Base-by-base conservation (phyloP, 306 rosid genomes). In the Fagus crenata region DNA sequence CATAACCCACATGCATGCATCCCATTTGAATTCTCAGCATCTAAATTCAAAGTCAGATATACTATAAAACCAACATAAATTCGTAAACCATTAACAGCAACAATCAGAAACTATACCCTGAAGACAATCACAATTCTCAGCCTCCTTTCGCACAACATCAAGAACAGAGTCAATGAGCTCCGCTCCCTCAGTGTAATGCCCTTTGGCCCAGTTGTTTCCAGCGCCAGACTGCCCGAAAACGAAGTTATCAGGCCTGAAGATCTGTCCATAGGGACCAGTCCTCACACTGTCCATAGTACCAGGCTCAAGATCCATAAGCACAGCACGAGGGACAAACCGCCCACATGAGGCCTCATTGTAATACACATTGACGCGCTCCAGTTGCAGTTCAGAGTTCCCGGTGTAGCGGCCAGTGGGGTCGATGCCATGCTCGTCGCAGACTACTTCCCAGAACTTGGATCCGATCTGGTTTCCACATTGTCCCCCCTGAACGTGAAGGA, bases 341-440 rank as follows among this genome's bases (percentile, higher is more conserved):
- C 71, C 71, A 65, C 71, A 65, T 5, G 71, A 65, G 49, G 71
- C 71, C 71, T 65, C 71, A 22, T 65, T 65, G 46, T 65, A 65
- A 43, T 65, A 65, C 13, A 65, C 71, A 39, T 65, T 65, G 12
- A 65, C 71, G 71, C 71, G 71, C 5, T 65, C 71, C 3, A 65
- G 12, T 17, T 65, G 49, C 31, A 65, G 71, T 15, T 65, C 71
- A 12, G 49, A 65, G 31, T 35, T 65, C 49, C 71, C 71, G 0
- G 49, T 65, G 71, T 65, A 65, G 2, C 49, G 41, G 9, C 71
- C 71, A 3, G 71, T 39, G 1, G 71, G 71, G 71, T 65, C 49
- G 46, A 65, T 65, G 33, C 49, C 49, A 2, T 65, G 71, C 71
- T 65, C 71, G 6, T 65, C 71, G 71, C 71, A 65, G 28, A 65